phyloP scores from a whole-genome alignment of 495 filamentous ascomycete species.

The Massariosphaeria phaeospora region DNA sequence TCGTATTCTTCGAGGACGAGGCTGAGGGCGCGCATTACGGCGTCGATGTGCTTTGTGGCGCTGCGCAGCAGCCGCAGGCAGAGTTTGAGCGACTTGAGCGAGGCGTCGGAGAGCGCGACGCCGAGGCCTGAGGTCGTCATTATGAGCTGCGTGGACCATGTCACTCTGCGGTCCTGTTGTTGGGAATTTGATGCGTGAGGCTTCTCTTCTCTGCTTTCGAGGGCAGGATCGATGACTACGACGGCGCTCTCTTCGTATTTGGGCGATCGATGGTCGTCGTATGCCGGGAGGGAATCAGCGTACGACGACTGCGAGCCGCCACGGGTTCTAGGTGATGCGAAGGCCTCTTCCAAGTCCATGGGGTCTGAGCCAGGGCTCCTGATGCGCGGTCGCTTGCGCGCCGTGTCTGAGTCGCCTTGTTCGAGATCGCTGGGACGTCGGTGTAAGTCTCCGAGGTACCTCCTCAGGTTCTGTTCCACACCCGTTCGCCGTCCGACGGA shows the following conservation, averaged over 20 bases:
- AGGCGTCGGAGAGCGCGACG: conserved; percentile 82
- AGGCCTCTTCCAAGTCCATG: conserved; percentile 44
- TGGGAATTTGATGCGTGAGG: conserved; percentile 3
- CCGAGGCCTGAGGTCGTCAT: conserved; percentile 79
- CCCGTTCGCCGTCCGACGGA: conserved; percentile 75
- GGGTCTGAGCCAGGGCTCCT: conserved; percentile 37
- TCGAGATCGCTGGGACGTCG: conserved; percentile 41
- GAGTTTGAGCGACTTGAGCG: conserved; percentile 67
- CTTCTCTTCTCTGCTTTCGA: conserved; percentile 4
- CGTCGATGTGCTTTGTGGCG: conserved; percentile 69
- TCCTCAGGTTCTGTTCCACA: conserved; percentile 73
- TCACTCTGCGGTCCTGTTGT: conserved; percentile 40
- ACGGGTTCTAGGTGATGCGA: conserved; percentile 24
- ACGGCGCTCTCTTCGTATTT: conserved; percentile 57
- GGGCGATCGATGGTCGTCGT: conserved; percentile 69
- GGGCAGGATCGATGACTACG: conserved; percentile 28
- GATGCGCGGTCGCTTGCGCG: conserved; percentile 62
- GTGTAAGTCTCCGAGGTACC: conserved; percentile 55
- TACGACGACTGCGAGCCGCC: conserved; percentile 48
- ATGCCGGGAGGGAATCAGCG: conserved; percentile 68
- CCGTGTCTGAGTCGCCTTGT: conserved; percentile 45
- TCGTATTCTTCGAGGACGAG: conserved; percentile 73
- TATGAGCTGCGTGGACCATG: conserved; percentile 74
- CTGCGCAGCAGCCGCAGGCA: conserved; percentile 70
- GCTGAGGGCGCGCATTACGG: conserved; percentile 63